These are phyloP conservation scores for Austroboletus rostrupii DNA, from an alignment of 1,284 basidiomycete genomes.

Conservation along the genomic window DNA sequence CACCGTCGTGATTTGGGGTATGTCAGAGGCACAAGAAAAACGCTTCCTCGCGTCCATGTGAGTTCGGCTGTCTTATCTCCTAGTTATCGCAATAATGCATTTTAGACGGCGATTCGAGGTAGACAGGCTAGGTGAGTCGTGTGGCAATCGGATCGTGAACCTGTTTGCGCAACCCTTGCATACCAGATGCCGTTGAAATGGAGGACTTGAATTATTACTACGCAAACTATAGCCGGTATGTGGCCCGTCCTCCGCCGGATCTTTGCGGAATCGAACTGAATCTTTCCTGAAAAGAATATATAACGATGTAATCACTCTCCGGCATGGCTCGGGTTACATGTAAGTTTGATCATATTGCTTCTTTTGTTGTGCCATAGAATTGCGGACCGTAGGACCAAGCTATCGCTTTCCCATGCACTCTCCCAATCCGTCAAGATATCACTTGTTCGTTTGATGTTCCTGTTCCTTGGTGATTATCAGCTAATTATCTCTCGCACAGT, in stretches of 20 bases:
- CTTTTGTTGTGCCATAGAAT: slow-evolving; percentile 15
- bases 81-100: slow-evolving; percentile 11
- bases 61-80: slow-evolving; percentile 31
- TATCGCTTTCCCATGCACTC: slow-evolving; percentile 91
- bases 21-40: slow-evolving; percentile 90
- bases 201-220: slow-evolving; percentile 98
- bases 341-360: slow-evolving; percentile 37
- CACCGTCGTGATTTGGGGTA: slow-evolving; percentile 94
- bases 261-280: slow-evolving; percentile 5
- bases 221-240: slow-evolving; percentile 90
- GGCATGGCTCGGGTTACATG: slow-evolving; percentile 95
- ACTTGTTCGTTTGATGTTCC: slow-evolving; percentile 44
- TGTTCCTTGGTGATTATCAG: background rate
- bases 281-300: slow-evolving; percentile 66
- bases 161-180: slow-evolving; percentile 7
- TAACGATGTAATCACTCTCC: slow-evolving; percentile 95
- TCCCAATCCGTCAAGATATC: slow-evolving; percentile 97
- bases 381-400: slow-evolving; percentile 72
- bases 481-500: slow-evolving; percentile 39
- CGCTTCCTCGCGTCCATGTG: slow-evolving; percentile 85
- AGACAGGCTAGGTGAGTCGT: slow-evolving; percentile 69
- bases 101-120: slow-evolving; percentile 87
- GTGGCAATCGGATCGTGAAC: slow-evolving; percentile 2
- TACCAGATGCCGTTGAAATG: slow-evolving; percentile 81
- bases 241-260: slow-evolving; percentile 8